A percentile compares a stretch with the other conserved stretches of the same genome.
Conservation (phyloP, 257 asterid species). For the Solanum neorickii region DNA sequence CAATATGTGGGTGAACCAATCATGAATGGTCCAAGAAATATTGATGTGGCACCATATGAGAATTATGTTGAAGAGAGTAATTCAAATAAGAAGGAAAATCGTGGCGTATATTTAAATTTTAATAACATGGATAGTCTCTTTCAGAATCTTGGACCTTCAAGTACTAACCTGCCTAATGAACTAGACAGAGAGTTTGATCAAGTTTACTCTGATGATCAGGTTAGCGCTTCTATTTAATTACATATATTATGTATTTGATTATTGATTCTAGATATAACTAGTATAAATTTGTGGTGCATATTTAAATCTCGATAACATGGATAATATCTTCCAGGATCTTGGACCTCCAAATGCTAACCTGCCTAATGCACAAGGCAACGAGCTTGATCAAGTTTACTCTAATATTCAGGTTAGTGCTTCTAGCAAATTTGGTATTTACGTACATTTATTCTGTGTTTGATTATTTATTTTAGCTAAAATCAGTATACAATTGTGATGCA, state of each 20-base stretch:
- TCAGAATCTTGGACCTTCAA: neutral
- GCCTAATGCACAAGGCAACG: neutral
- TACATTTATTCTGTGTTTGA: neutral
- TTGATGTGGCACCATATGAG: neutral
- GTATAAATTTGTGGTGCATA: neutral
- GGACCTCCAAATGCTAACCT: neutral
- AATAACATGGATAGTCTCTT: neutral
- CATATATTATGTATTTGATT: neutral
- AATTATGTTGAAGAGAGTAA: neutral
- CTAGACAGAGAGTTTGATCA: neutral
- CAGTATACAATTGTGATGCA: neutral
- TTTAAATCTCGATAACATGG: neutral
- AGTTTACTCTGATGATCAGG: neutral
- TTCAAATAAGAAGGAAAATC: neutral
- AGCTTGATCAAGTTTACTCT: neutral
- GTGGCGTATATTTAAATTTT: neutral
- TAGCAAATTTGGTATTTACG: neutral
- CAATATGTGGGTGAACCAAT: neutral
- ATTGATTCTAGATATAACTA: neutral
- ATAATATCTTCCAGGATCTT: neutral
- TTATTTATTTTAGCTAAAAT: neutral
- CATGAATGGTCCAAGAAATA: neutral
- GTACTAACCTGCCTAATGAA: neutral
- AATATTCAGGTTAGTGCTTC: neutral
- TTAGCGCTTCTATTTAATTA: neutral